phyloP scores from a whole-genome alignment of 805 yeast species.

The Starmerella apis region DNA sequence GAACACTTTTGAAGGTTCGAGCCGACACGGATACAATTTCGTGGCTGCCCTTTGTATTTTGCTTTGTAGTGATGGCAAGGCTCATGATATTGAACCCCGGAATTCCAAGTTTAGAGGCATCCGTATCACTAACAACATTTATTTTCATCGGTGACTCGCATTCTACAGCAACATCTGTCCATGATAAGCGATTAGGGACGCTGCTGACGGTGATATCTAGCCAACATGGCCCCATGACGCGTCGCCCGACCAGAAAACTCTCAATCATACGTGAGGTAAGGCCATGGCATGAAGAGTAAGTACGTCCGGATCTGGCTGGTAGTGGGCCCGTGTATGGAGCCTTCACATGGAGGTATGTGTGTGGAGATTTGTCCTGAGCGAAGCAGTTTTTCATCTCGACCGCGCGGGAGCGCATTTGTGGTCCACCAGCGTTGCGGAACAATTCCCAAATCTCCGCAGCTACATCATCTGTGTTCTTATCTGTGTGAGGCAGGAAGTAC shows the following conservation, averaged over 20 bases:
- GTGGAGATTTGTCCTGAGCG: constrained; percentile 32
- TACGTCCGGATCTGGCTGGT: constrained; percentile 44
- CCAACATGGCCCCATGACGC: constrained; percentile 98
- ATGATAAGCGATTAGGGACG: constrained; percentile 61
- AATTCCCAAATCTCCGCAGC: constrained; percentile 66
- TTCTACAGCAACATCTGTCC: constrained; percentile 57
- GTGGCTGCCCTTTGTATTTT: constrained; percentile 66
- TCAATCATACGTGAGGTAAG: constrained; percentile 65
- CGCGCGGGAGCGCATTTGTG: constrained; percentile 56
- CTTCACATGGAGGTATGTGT: constrained; percentile 68
- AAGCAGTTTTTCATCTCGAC: constrained; percentile 76
- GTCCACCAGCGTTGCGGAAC: constrained; percentile 48
- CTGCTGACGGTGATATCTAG: constrained; percentile 56
- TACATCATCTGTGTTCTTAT: constrained; percentile 42
- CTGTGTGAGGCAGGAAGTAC: constrained; percentile 61
- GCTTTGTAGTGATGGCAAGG: constrained; percentile 65
- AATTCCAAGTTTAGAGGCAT: constrained; percentile 29
- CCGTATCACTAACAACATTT: constrained; percentile 32
- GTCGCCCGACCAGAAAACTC: constrained; percentile 68
- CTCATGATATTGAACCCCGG: constrained; percentile 69
- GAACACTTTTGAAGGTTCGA: constrained; percentile 57
- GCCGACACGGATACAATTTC: constrained; percentile 77
- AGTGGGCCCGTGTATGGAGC: constrained; percentile 48
- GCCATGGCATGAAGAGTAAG: constrained; percentile 74
- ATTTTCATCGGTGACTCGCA: constrained; percentile 37